Evolutionary conservation across 2,329 filamentous ascomycete genomes (phyloP).

Genomic region (Neurospora sp.): DNA sequence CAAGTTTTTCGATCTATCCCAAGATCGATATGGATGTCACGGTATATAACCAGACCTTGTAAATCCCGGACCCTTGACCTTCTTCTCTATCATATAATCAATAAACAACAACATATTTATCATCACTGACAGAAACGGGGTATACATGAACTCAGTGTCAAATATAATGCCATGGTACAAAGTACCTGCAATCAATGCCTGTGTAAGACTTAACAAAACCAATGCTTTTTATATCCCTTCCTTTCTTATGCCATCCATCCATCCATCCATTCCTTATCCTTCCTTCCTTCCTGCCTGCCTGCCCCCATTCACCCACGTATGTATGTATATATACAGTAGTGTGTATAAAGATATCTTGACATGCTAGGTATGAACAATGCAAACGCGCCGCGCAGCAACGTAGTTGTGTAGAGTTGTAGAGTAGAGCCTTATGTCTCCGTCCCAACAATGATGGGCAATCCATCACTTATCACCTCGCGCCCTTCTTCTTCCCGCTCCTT

Average conservation of each 20-base stretch:
- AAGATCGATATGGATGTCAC: not conserved
- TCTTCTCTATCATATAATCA: not conserved
- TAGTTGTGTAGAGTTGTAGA: not conserved
- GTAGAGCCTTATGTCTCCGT: not conserved
- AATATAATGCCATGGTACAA: not conserved
- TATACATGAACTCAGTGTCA: not conserved
- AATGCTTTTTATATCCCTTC: not conserved
- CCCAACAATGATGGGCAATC: not conserved
- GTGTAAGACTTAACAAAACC: not conserved
- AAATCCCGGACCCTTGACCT: too few species aligned
- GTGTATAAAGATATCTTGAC: not conserved
- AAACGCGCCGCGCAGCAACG: not conserved
- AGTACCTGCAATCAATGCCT: not conserved
- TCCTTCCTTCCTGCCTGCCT: too few species aligned
- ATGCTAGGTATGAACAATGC: not conserved
- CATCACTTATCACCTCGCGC: constrained; percentile 7
- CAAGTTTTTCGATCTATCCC: not conserved
- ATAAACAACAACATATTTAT: not conserved
- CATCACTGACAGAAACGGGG: not conserved
- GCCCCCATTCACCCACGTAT: not conserved
- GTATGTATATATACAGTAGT: not conserved
- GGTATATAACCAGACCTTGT: rapidly evolving
- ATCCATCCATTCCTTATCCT: not conserved
- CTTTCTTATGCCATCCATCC: not conserved
- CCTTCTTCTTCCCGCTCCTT: constrained; percentile 13